phyloP scores from a whole-genome alignment of 495 filamentous ascomycete genomes.

The Lophiostoma macrostomum region DNA sequence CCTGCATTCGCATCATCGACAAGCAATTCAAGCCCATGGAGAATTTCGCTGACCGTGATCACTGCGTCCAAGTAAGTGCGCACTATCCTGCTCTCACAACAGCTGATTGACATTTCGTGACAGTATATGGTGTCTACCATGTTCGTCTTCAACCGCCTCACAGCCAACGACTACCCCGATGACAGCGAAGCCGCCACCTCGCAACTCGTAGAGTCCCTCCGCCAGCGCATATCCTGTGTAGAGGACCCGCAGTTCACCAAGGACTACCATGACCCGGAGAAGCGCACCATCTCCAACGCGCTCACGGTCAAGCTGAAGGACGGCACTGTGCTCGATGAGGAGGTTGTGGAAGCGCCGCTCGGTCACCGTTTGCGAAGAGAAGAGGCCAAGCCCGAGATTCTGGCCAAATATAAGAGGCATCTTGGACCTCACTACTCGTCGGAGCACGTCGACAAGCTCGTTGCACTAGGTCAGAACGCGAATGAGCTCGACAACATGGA shows the following conservation, averaged over 20 bases:
- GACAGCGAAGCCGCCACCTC: constrained; percentile 87
- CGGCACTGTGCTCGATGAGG: constrained; percentile 87
- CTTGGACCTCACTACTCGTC: constrained; percentile 75
- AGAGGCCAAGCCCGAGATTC: constrained; percentile 94
- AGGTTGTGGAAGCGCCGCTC: constrained; percentile 91
- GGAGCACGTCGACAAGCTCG: constrained; percentile 71
- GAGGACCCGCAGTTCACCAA: constrained; percentile 91
- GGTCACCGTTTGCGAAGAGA: constrained; percentile 88
- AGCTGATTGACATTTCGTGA: constrained; percentile 18
- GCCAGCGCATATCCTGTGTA: constrained; percentile 87
- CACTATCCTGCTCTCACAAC: not conserved
- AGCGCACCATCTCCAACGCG: constrained; percentile 95
- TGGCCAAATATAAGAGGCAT: constrained; percentile 93
- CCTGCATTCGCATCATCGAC: constrained; percentile 97
- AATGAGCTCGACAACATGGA: constrained; percentile 73
- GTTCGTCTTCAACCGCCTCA: constrained; percentile 88
- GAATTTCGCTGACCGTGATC: constrained; percentile 98
- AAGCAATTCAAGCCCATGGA: constrained; percentile 99
- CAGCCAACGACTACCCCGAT: constrained; percentile 88
- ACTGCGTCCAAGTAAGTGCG: constrained; percentile 77
- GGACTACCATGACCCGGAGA: constrained; percentile 89
- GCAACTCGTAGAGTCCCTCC: constrained; percentile 80
- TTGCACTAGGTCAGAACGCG: constrained; percentile 69
- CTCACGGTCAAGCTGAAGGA: constrained; percentile 91
- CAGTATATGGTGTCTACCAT: constrained; percentile 95